These are phyloP conservation scores for Akanthomyces dipterigenus DNA, from an alignment of 2,329 filamentous ascomycete genomes.

Conservation along the genomic window DNA sequence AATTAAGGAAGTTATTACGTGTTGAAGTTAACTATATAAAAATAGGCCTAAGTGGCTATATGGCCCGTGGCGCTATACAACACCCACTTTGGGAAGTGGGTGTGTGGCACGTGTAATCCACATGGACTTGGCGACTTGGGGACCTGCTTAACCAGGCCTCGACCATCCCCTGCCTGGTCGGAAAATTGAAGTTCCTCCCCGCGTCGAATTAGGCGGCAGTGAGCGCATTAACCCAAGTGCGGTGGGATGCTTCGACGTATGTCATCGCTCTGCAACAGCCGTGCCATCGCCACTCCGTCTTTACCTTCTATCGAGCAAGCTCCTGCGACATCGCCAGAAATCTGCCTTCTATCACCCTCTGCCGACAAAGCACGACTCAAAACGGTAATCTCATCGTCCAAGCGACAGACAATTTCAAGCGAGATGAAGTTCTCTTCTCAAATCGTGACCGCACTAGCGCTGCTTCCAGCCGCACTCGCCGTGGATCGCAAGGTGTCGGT, in stretches of 20 bases:
- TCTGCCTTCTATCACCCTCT: background rate
- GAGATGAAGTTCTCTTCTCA: conserved; percentile 58
- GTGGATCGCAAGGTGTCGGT: conserved; percentile 65
- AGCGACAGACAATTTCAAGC: conserved; percentile 18
- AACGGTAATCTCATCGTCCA: background rate
- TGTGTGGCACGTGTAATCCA: too few species aligned
- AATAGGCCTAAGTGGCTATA: too few species aligned
- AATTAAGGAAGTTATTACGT: too few species aligned
- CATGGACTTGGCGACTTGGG: background rate
- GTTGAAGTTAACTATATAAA: too few species aligned
- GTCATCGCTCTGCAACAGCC: background rate
- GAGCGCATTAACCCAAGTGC: background rate
- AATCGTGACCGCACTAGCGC: conserved; percentile 49
- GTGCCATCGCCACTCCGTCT: background rate
- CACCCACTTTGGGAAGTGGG: too few species aligned
- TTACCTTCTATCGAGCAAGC: background rate
- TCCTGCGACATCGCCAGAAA: background rate
- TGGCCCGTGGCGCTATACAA: too few species aligned
- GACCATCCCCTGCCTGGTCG: background rate
- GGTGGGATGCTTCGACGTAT: background rate
- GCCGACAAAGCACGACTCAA: background rate
- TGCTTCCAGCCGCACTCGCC: conserved; percentile 52
- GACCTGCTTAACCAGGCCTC: background rate
- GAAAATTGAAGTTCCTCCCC: conserved; percentile 1
- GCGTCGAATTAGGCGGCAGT: background rate